phyloP scores from a whole-genome alignment of 257 asterid species.

The Rauvolfia tetraphylla region DNA sequence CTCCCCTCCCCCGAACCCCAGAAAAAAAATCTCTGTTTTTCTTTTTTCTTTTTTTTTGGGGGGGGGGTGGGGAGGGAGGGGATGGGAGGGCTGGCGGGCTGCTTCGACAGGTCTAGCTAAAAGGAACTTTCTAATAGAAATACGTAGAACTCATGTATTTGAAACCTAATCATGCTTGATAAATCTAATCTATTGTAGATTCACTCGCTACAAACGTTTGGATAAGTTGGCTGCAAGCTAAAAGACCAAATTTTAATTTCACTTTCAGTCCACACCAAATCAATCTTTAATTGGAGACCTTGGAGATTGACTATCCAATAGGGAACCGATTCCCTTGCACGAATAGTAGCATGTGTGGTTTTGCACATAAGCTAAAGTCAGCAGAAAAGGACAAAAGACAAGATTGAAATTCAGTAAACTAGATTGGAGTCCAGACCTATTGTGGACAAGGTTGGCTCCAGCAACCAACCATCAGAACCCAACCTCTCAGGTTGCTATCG shows the following conservation, averaged over 20 bases:
- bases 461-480: neutral
- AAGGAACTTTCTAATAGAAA: no score
- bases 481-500: neutral
- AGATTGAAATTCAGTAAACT: neutral
- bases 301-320: neutral
- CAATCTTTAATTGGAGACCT: neutral
- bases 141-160: no score
- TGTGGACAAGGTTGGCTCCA: neutral
- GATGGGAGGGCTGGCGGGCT: no score
- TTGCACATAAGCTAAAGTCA: neutral
- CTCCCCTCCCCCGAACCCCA: no score
- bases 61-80: no score
- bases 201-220: neutral
- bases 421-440: neutral
- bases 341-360: neutral
- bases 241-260: neutral
- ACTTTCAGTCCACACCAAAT: neutral
- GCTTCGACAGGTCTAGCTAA: no score
- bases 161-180: no score
- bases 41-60: no score
- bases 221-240: conserved; percentile 4
- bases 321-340: neutral
- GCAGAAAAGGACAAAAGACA: neutral
- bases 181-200: neutral
- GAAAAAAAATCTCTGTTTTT: no score